Evolutionary conservation across 495 filamentous ascomycete genomes (phyloP).

Genomic region (Stereocaulon alpinum): DNA sequence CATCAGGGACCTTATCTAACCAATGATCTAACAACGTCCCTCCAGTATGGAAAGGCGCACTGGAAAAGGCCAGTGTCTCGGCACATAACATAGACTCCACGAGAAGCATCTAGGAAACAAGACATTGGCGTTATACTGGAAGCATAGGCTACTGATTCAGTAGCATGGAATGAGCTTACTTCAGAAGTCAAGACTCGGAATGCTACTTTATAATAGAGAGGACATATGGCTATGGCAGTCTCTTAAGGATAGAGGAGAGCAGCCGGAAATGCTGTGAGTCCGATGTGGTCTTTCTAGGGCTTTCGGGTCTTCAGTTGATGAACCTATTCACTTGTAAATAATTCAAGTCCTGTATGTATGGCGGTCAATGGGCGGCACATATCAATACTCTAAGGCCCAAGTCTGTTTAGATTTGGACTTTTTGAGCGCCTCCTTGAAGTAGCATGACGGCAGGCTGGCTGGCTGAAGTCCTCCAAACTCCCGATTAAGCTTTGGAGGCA

Average conservation of each 20-base stretch:
- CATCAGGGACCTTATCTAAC: constrained; percentile 18
- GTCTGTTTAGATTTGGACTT: not conserved
- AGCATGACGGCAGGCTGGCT: not conserved
- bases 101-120: not conserved
- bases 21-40: not conserved
- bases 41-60: not conserved
- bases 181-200: not conserved
- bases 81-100: not conserved
- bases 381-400: not conserved
- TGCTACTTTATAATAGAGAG: not conserved
- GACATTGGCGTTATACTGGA: not conserved
- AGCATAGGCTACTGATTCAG: not conserved
- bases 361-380: not conserved
- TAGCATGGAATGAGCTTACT: not conserved
- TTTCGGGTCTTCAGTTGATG: not conserved
- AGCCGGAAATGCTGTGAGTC: not conserved
- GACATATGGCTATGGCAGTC: not conserved
- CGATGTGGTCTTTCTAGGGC: not conserved
- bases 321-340: constrained; percentile 3
- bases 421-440: not conserved
- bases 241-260: not conserved
- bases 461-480: not conserved
- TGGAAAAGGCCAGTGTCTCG: not conserved
- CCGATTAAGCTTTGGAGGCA: not conserved
- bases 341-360: not conserved